Percentiles rank a stretch among this genome's conserved stretches.
Evolutionary conservation across 31 red algal species (phyloP).

Genomic region (Odonthalia washingtoniensis): DNA sequence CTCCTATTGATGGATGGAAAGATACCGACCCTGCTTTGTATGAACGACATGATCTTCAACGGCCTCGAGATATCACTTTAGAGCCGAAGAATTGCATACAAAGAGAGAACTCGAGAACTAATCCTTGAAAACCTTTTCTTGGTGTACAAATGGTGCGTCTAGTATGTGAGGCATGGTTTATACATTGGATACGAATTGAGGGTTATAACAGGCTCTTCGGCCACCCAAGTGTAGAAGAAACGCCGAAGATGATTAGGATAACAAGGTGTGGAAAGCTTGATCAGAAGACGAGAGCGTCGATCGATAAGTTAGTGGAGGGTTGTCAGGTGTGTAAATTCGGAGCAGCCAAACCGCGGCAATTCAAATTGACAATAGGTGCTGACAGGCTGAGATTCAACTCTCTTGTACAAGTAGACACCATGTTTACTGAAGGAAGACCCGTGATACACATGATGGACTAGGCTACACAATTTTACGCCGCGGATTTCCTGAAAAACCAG

Average conservation of each 20-base stretch:
- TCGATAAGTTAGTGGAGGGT: neutral
- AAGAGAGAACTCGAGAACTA: neutral
- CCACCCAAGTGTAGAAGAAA: neutral
- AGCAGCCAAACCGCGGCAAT: neutral
- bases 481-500: neutral
- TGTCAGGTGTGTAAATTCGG: neutral
- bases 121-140: neutral
- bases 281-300: neutral
- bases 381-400: neutral
- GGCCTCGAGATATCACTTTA: neutral
- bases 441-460: conserved; percentile 5
- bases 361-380: conserved; percentile 9
- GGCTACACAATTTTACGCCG: conserved; percentile 13
- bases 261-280: neutral
- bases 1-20: neutral
- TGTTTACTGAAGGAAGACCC: neutral
- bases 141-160: neutral
- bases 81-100: no score
- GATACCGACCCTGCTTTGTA: neutral
- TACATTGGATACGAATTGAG: neutral
- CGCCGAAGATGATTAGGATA: neutral
- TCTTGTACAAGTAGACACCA: conserved; percentile 8
- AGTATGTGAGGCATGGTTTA: neutral
- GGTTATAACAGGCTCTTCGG: neutral
- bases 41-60: conserved; percentile 1